Evolutionary conservation across 805 yeast genomes (phyloP).

Genomic region (Cyberlindnera petersonii): DNA sequence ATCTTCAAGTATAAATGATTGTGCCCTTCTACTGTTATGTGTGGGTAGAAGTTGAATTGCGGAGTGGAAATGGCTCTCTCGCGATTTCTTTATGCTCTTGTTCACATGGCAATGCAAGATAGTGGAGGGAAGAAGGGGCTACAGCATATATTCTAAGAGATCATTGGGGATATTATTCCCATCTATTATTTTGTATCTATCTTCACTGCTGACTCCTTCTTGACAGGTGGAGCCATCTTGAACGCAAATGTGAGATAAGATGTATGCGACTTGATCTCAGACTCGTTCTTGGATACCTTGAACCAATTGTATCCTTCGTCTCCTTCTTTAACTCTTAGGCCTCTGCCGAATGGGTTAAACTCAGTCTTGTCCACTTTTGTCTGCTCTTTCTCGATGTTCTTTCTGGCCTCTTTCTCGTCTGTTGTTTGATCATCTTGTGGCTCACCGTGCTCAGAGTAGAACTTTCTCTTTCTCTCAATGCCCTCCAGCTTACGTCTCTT

Average conservation of each 20-base stretch:
- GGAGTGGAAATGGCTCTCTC: too few relatives aligned
- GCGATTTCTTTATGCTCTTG: too few relatives aligned
- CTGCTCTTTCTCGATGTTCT: conserved; percentile 21
- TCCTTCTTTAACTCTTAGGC: conserved; percentile 81
- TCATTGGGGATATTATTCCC: too few relatives aligned
- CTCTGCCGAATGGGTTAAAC: conserved; percentile 92
- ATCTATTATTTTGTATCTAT: conserved; percentile 1
- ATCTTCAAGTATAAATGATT: too few relatives aligned
- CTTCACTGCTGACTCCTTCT: conserved; percentile 3
- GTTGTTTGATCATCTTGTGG: conserved; percentile 22
- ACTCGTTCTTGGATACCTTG: conserved; percentile 76
- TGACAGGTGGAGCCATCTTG: conserved; percentile 29
- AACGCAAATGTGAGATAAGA: conserved; percentile 90
- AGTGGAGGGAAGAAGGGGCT: too few relatives aligned
- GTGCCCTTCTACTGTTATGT: too few relatives aligned
- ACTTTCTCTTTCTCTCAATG: conserved; percentile 47
- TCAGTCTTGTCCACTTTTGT: conserved; percentile 42
- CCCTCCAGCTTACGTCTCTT: conserved; percentile 67
- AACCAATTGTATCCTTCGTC: conserved; percentile 77
- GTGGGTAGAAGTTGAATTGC: too few relatives aligned
- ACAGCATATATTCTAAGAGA: too few relatives aligned
- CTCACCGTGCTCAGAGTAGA: conserved; percentile 26
- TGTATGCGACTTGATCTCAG: conserved; percentile 89
- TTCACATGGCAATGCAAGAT: too few relatives aligned
- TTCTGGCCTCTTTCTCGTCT: conserved; percentile 26